Conservation (phyloP, 208 protist species). For the Trichomonas gallinae region DNA sequence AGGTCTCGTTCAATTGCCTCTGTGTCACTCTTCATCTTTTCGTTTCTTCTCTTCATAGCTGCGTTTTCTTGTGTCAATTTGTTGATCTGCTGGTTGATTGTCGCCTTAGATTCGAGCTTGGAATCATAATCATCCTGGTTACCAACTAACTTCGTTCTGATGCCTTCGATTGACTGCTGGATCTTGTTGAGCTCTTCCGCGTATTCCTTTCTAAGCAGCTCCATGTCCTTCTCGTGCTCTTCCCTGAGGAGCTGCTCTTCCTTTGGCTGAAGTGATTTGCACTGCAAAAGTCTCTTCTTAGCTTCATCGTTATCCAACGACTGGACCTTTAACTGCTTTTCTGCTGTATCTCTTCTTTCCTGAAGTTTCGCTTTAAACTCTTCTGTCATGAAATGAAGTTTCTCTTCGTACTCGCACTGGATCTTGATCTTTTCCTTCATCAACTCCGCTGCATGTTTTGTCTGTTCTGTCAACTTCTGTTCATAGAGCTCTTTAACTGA, state of each 20-base stretch:
- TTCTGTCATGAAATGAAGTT: conserved; percentile 3
- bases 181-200: not conserved
- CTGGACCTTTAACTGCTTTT: not conserved
- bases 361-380: not conserved
- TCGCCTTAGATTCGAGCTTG: not conserved
- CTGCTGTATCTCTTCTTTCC: not conserved
- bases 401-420: not conserved
- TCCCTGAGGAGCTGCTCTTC: not conserved
- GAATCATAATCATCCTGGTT: not conserved
- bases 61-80: not conserved
- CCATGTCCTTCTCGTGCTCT: not conserved
- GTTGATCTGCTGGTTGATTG: not conserved
- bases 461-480: not conserved
- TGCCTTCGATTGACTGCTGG: not conserved
- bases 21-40: not conserved
- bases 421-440: not conserved
- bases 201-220: not conserved
- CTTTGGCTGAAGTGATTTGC: not conserved
- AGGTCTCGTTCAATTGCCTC: not conserved
- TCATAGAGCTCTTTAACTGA: conserved; percentile 18
- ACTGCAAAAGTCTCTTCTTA: not conserved
- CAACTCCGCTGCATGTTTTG: not conserved
- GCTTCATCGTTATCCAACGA: not conserved
- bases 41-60: not conserved
- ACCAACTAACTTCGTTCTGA: not conserved